Conservation (phyloP, 768 basidiomycete species). For the Suillus clintonianus region DNA sequence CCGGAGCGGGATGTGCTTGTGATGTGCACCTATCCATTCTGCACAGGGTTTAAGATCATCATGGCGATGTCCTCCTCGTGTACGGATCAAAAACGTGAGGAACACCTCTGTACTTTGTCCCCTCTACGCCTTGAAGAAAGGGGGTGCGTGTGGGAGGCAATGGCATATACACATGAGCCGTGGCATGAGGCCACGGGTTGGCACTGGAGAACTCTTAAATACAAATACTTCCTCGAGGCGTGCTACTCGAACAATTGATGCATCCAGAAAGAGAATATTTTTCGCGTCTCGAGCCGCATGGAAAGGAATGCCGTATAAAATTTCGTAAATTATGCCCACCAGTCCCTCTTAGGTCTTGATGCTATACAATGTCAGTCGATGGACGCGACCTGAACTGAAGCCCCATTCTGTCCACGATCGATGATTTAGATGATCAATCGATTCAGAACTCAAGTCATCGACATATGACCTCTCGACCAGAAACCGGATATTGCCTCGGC, state of each 20-base stretch:
- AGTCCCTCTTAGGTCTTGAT: not conserved
- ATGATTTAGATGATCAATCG: not conserved
- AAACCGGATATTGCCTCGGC: too few relatives aligned
- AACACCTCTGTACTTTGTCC: constrained; percentile 85
- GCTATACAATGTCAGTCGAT: not conserved
- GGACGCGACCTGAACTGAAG: not conserved
- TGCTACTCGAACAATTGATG: constrained; percentile 76
- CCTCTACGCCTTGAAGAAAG: constrained; percentile 87
- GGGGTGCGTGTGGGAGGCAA: constrained; percentile 61
- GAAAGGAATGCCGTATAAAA: constrained; percentile 95
- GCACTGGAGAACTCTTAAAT: constrained; percentile 64
- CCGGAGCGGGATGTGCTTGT: too few relatives aligned
- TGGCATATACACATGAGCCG: constrained; percentile 78
- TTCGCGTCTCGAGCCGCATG: constrained; percentile 87
- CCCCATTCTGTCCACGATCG: not conserved
- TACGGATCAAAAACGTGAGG: too few relatives aligned
- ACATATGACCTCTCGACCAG: too few relatives aligned
- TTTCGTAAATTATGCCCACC: constrained; percentile 91
- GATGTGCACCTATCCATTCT: constrained; percentile 33
- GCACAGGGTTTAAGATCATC: constrained; percentile 35
- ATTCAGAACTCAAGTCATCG: too few relatives aligned
- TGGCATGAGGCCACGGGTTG: constrained; percentile 88
- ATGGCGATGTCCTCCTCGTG: constrained; percentile 43
- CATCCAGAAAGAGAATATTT: constrained; percentile 90
- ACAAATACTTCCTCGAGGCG: constrained; percentile 62